Base-by-base conservation (phyloP, 345 rosid species). In the Psidium guajava region DNA sequence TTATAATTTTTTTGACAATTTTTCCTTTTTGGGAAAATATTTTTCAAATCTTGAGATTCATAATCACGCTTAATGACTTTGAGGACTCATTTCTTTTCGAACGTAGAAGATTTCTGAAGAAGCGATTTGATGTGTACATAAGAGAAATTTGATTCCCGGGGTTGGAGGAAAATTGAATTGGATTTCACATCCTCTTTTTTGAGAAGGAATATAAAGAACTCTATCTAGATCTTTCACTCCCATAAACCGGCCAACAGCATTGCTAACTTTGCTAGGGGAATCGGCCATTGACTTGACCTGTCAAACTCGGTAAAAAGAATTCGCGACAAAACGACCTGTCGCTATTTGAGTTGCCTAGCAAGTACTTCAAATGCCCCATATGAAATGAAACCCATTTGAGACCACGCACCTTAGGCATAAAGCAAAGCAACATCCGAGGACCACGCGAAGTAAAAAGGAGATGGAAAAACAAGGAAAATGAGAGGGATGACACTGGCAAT, bases 261-360 rank as follows among this genome's bases (percentile, higher is more conserved):
- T 54, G 10, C 57, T 8, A 54, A 21, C 57, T 54, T 54, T 8
- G 4, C 57, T 54, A 8, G 25, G 22, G 57, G 25, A 54, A 8
- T 20, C 57, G 8, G 10, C 57, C 57, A 21, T 21, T 54, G 25
- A 54, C 21, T 53, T 53, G 57, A 21, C 57, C 57, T 21, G 24
- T 54, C 10, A 20, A 54, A 54, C 57, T 54, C 6, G 73, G 73
- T 5, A n/a, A 59, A 27, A 59, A 0, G 5, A 59, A 59, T n/a
- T 2, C 73, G 6, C 10, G 4, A 27, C 40, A 27, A 28, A 28
- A 61, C 0, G 6, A 27, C 11, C 42, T 15, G 36, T 61, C 21
- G 69, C 32, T 6, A 27, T 0, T 12, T n/a, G 0, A 12, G 8
- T 58, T 58, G 12, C 69, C 36, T 27, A 0, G 9, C 0, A 0